Evolutionary conservation across 2,329 filamentous ascomycete genomes (phyloP).

Genomic region (Eutypa lata): DNA sequence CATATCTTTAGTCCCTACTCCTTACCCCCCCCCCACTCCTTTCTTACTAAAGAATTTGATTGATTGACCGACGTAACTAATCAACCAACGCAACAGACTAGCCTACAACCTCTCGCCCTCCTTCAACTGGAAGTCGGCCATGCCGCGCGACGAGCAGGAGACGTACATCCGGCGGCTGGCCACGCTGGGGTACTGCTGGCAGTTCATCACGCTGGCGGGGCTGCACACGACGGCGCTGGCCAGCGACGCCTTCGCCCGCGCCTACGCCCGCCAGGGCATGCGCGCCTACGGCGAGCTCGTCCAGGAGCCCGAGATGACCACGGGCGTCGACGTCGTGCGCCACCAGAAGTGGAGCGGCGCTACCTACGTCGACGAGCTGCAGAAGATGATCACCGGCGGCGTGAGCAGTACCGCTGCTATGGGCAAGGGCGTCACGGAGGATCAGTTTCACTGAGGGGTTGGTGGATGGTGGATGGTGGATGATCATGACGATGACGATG

Average conservation of each 20-base stretch:
- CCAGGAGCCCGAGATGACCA: conserved; percentile 95
- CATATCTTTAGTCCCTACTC: conserved; percentile 2
- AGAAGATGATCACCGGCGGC: conserved; percentile 96
- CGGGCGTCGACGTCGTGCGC: conserved; percentile 88
- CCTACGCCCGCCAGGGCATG: conserved; percentile 83
- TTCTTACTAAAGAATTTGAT: too few species aligned
- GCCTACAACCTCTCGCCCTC: conserved; percentile 98
- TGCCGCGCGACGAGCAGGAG: conserved; percentile 87
- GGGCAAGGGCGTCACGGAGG: conserved; percentile 96
- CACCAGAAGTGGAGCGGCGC: conserved; percentile 99
- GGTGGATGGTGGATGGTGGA: too few species aligned
- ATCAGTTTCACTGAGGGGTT: conserved; percentile 85
- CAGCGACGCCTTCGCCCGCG: conserved; percentile 81
- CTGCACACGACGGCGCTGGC: conserved; percentile 94
- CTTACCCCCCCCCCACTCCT: not conserved
- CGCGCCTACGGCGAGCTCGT: conserved; percentile 95
- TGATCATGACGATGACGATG: too few species aligned
- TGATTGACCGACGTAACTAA: not conserved
- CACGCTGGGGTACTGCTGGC: conserved; percentile 93
- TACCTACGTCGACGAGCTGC: conserved; percentile 87
- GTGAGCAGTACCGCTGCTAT: conserved; percentile 91
- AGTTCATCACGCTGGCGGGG: conserved; percentile 98
- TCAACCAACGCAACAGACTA: conserved; percentile 54
- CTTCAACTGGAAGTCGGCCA: conserved; percentile 99
- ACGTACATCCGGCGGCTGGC: conserved; percentile 94